Conservation (phyloP, 2,329 filamentous ascomycete species). For the Nothopassalora personata region DNA sequence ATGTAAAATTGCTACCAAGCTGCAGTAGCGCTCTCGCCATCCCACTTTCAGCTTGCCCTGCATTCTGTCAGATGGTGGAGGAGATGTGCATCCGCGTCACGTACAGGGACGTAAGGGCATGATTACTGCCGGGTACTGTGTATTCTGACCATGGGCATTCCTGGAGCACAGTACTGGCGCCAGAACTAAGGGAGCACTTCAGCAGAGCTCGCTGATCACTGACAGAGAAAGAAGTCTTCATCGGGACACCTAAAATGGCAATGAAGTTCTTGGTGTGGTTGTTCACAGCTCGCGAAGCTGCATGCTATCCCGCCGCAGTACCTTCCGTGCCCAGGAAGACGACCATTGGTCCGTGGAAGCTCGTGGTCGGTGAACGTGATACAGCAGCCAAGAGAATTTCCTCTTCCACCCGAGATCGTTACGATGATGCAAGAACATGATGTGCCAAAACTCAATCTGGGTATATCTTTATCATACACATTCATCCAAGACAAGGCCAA, state of each 20-base stretch:
- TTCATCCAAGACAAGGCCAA: not conserved
- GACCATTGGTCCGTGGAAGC: not conserved
- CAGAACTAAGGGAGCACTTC: no score
- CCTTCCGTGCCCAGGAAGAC: not conserved
- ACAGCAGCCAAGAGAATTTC: not conserved
- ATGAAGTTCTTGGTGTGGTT: not conserved
- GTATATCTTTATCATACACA: not conserved
- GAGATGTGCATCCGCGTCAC: not conserved
- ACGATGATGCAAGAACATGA: not conserved
- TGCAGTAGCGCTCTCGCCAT: not conserved
- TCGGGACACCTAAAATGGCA: not conserved
- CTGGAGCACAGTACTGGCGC: no score
- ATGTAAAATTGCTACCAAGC: not conserved
- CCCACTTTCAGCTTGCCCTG: not conserved
- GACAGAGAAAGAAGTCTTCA: not conserved
- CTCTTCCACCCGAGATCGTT: no score
- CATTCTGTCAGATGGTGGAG: not conserved
- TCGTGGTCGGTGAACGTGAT: not conserved
- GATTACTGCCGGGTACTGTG: not conserved
- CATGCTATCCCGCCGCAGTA: not conserved
- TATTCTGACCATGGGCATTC: no score
- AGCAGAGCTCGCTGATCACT: no score
- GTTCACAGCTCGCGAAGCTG: not conserved
- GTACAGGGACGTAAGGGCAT: not conserved
- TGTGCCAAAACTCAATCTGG: not conserved